Evolutionary conservation across 305 asterid genomes (phyloP).

Genomic region (Fraxinus platypoda): DNA sequence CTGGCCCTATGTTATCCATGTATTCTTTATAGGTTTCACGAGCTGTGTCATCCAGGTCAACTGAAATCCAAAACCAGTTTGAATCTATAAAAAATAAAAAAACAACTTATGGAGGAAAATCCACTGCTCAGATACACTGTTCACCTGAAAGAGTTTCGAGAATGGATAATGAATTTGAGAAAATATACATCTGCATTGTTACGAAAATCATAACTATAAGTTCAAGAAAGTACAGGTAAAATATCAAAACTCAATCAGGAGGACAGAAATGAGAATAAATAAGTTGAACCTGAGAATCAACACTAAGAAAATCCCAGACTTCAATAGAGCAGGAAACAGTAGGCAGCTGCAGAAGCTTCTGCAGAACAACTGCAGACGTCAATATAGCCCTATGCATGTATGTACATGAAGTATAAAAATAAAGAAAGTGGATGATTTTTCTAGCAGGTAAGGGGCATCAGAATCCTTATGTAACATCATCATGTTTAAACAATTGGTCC

Average conservation of each 20-base stretch:
- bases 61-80: conserved; percentile 40
- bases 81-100: conserved; percentile 11
- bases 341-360: conserved; percentile 92
- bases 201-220: conserved; percentile 22
- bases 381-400: conserved; percentile 12
- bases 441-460: neutral
- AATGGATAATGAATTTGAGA: conserved; percentile 82
- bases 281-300: conserved; percentile 89
- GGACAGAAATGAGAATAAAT: conserved; percentile 18
- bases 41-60: conserved; percentile 45
- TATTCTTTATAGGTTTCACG: conserved; percentile 46
- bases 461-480: neutral
- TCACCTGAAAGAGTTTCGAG: conserved; percentile 86
- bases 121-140: conserved; percentile 23
- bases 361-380: conserved; percentile 32
- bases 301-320: conserved; percentile 98
- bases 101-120: conserved; percentile 15
- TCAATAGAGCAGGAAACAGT: conserved; percentile 85
- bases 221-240: conserved; percentile 19
- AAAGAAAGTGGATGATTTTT: conserved; percentile 11
- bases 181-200: conserved; percentile 75
- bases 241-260: conserved; percentile 7
- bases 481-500: neutral
- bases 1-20: conserved; percentile 35
- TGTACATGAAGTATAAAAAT: conserved; percentile 14